phyloP scores from a whole-genome alignment of 2,329 filamentous ascomycete genomes.

The Xylaria sp. region DNA sequence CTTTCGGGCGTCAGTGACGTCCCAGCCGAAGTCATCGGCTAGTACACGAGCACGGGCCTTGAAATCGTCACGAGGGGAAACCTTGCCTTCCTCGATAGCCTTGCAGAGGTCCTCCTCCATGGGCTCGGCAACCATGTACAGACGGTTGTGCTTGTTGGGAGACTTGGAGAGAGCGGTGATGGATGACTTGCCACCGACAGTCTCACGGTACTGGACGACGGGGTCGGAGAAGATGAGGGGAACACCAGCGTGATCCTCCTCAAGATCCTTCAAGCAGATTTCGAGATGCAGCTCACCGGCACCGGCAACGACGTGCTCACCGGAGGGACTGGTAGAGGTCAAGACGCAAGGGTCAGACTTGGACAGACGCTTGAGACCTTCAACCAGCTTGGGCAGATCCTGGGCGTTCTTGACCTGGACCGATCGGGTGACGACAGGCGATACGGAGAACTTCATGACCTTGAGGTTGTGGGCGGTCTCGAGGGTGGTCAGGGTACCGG shows the following conservation, averaged over 20 bases:
- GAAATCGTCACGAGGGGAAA: constrained; percentile 96
- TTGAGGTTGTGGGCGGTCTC: constrained; percentile 99
- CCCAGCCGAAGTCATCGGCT: constrained; percentile 98
- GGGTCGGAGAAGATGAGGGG: constrained; percentile 98
- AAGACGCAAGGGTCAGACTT: constrained; percentile 99
- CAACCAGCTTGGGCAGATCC: constrained; percentile 99
- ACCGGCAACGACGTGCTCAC: constrained; percentile 99
- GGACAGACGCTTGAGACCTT: constrained; percentile 99
- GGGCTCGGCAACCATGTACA: constrained; percentile 94
- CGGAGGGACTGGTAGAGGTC: constrained; percentile 87
- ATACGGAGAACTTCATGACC: constrained; percentile 99
- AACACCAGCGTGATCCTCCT: constrained; percentile 99
- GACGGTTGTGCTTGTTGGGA: constrained; percentile 99
- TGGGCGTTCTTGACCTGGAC: constrained; percentile 99
- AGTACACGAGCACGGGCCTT: constrained; percentile 96
- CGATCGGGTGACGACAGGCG: constrained; percentile 96
- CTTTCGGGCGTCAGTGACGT: constrained; percentile 99
- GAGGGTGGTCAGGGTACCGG: constrained; percentile 96
- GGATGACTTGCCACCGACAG: constrained; percentile 83
- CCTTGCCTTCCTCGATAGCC: constrained; percentile 92
- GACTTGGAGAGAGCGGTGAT: constrained; percentile 99
- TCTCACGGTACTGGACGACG: constrained; percentile 99
- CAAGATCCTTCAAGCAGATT: constrained; percentile 99
- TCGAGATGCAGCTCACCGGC: constrained; percentile 99
- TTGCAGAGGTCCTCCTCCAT: constrained; percentile 90